phyloP scores from a whole-genome alignment of 208 protist species.

The Trypanosoma scelopori region DNA sequence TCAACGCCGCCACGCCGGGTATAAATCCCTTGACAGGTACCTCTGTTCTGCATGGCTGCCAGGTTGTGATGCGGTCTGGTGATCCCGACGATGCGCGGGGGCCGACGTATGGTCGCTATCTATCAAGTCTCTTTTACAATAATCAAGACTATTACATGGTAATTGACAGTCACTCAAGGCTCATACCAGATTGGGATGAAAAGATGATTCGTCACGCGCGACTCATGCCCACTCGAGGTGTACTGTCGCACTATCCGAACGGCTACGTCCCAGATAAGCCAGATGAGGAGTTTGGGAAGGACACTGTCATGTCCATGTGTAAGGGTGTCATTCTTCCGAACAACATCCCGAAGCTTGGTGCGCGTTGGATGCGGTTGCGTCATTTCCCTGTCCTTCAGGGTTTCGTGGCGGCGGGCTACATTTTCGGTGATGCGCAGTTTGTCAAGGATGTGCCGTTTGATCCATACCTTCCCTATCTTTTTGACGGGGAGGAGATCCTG shows the following conservation, averaged over 20 bases:
- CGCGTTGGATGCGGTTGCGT: slow-evolving; percentile 35
- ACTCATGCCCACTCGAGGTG: slow-evolving; percentile 58
- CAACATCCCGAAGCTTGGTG: slow-evolving; percentile 67
- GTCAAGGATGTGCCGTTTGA: slow-evolving; percentile 89
- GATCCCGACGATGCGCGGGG: slow-evolving; percentile 47
- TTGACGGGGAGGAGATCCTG: slow-evolving; percentile 93
- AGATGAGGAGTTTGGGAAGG: slow-evolving; percentile 41
- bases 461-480: slow-evolving; percentile 91
- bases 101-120: slow-evolving; percentile 78
- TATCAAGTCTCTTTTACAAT: slow-evolving; percentile 74
- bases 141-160: slow-evolving; percentile 89
- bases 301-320: slow-evolving; percentile 67
- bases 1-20: slow-evolving; percentile 5
- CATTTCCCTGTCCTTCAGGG: slow-evolving; percentile 43
- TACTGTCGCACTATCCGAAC: slow-evolving; percentile 86
- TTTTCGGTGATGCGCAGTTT: slow-evolving; percentile 77
- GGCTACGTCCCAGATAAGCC: slow-evolving; percentile 56
- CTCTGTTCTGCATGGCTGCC: slow-evolving; percentile 42
- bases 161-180: slow-evolving; percentile 83
- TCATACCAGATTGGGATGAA: slow-evolving; percentile 66
- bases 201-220: slow-evolving; percentile 69
- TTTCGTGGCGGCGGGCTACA: slow-evolving; percentile 73
- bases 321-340: slow-evolving; percentile 57
- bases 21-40: background rate
- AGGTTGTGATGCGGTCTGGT: slow-evolving; percentile 51